Evolutionary conservation across 2,329 filamentous ascomycete species (phyloP).

Genomic region (Nigrograna mackinnonii): DNA sequence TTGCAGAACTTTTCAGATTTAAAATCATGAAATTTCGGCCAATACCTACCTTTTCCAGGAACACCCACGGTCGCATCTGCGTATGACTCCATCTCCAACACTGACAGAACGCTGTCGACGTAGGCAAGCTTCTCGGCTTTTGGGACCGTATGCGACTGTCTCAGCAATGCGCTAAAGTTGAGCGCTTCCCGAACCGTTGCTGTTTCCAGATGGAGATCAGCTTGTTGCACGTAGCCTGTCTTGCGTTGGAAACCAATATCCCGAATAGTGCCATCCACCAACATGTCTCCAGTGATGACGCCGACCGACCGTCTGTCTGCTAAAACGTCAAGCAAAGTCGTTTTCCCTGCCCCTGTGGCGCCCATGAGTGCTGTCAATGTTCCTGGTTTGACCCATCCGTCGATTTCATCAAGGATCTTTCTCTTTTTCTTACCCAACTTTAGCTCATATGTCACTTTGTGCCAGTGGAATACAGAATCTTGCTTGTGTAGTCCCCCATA

Average conservation of each 20-base stretch:
- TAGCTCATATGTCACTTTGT: conserved; percentile 61
- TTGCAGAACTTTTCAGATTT: too few relatives aligned
- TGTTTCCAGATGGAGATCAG: conserved; percentile 10
- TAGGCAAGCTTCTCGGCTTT: conserved; percentile 3
- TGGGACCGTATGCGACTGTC: background rate
- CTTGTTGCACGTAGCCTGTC: conserved; percentile 20
- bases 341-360: conserved; percentile 17
- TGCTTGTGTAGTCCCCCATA: conserved; percentile 3
- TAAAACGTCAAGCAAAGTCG: conserved; percentile 13
- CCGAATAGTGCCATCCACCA: conserved; percentile 4
- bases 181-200: conserved; percentile 11
- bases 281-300: conserved; percentile 11
- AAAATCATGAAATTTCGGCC: too few relatives aligned
- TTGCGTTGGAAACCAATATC: conserved; percentile 12
- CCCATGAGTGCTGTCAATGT: conserved; percentile 45
- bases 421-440: conserved; percentile 60
- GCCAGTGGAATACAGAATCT: conserved; percentile 47
- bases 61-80: conserved; percentile 5
- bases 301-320: conserved; percentile 9
- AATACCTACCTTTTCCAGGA: conserved; percentile 6
- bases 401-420: conserved; percentile 53
- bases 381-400: conserved; percentile 56
- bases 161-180: conserved; percentile 9
- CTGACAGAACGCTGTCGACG: conserved; percentile 4
- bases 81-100: conserved; percentile 7